Evolutionary conservation across 192 early-diverging fungal genomes (phyloP).

Genomic region (Anaeromyces robustus): DNA sequence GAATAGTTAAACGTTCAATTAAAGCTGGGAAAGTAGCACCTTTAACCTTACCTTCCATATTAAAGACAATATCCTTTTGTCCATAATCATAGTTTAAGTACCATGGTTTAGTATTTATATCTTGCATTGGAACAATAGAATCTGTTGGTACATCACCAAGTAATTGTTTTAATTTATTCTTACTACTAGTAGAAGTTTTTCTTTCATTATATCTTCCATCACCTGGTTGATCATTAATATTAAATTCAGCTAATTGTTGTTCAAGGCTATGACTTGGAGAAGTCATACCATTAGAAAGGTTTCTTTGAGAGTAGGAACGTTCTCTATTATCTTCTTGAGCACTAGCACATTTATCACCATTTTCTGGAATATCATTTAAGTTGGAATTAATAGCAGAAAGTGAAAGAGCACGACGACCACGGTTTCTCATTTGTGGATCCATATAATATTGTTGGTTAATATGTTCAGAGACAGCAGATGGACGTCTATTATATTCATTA

Average conservation of each 20-base stretch:
- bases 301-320: neutral
- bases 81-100: conserved; percentile 65
- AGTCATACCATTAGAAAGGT: neutral
- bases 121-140: neutral
- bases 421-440: neutral
- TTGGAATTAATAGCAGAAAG: neutral
- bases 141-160: neutral
- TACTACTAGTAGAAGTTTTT: neutral
- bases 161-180: neutral
- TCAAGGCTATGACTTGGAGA: neutral
- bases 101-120: conserved; percentile 36
- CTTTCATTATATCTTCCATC: neutral
- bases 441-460: neutral
- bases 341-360: neutral
- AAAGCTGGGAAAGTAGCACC: conserved; percentile 78
- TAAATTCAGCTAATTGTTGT: neutral
- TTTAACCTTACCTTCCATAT: conserved; percentile 74
- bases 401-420: neutral
- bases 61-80: conserved; percentile 58
- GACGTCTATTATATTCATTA: neutral
- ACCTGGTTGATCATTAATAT: neutral
- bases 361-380: neutral
- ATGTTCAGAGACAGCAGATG: neutral
- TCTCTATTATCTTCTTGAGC: neutral
- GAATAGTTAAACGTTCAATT: conserved; percentile 75